Evolutionary conservation across 1,284 basidiomycete genomes (phyloP), one percentile per base, ranked within the genome.

Genomic region (Ganoderma sp.): DNA sequence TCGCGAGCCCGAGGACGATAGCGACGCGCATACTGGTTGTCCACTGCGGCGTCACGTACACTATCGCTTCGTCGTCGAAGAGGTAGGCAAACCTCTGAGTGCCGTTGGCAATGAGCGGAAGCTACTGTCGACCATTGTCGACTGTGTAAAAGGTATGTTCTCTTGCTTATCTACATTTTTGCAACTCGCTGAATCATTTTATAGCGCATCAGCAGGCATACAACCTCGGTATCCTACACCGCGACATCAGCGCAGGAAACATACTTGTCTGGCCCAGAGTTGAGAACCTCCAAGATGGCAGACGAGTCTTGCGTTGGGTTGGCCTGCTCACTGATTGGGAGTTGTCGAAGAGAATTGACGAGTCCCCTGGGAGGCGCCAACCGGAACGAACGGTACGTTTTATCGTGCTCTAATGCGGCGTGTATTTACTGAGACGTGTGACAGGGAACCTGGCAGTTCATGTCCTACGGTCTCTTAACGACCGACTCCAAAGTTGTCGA

Each of bases 311-410:
- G 6, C 41, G 41, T 42, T 42, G 69, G 63, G 15, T 14, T 1
- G 69, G 69, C 0, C 17, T 70, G 2, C 62, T 70, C 6, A 42
- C 52, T 0, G 67, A 70, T 52, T 70, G 69, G 69, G 69, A 70
- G 50, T 25, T 70, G 43, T 63, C 69, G 9, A 66, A 70, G 41
- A 42, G 15, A 12, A 42, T 14, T 17, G 41, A 42, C 41, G 9
- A 42, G 10, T 17, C 41, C 10, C 41, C 41, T 3, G 14, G 10
- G 6, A 52, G 43, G 1, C 52, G 60, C 7, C 67, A 68, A 28
- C 64, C 64, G 0, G 43, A 48, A 12, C 41, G 64, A 0, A 62
- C 63, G n/a, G 67, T 68, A 42, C 41, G 41, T 41, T 41, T 9
- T 3, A 42, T 12, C 41, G 41, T 17, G 41, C 3, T 14, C 41